A percentile compares a stretch with the other conserved stretches of the same genome.
phyloP scores from a whole-genome alignment of 805 yeast genomes.

The Komagataella pseudopastoris region DNA sequence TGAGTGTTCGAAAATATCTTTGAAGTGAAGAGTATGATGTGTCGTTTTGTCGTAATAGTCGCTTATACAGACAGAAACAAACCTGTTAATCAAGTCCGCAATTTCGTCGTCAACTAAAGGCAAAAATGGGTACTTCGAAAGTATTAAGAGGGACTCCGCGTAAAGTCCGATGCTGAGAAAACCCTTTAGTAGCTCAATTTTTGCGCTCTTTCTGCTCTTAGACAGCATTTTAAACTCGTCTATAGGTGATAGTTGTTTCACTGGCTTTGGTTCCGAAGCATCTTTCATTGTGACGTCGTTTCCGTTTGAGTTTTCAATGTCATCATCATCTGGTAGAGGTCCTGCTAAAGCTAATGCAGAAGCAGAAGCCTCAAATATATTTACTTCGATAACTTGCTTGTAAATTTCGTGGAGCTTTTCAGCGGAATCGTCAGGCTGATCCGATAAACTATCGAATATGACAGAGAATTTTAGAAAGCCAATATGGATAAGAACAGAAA shows the following conservation, averaged over 20 bases:
- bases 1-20: neutral
- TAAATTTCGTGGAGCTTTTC: slow-evolving; percentile 26
- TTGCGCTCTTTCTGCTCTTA: slow-evolving; percentile 13
- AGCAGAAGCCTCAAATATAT: slow-evolving; percentile 47
- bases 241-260: slow-evolving; percentile 1
- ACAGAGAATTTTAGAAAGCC: slow-evolving; percentile 54
- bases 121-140: slow-evolving; percentile 49
- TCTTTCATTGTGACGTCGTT: slow-evolving; percentile 3
- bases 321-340: slow-evolving; percentile 60
- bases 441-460: slow-evolving; percentile 34
- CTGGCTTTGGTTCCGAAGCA: slow-evolving; percentile 1
- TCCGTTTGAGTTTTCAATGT: slow-evolving; percentile 19
- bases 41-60: slow-evolving; percentile 27
- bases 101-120: slow-evolving; percentile 38
- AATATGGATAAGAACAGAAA: slow-evolving; percentile 47
- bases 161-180: slow-evolving; percentile 48
- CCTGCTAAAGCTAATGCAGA: slow-evolving; percentile 84
- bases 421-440: slow-evolving; percentile 18
- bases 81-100: slow-evolving; percentile 29
- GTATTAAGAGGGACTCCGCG: slow-evolving; percentile 44
- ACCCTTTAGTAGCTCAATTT: slow-evolving; percentile 33
- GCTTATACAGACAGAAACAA: slow-evolving; percentile 32
- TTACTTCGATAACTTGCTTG: slow-evolving; percentile 35
- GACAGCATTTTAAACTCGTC: neutral
- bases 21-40: neutral